phyloP scores from a whole-genome alignment of 495 filamentous ascomycete genomes.

The Hyaloscypha bicolor region DNA sequence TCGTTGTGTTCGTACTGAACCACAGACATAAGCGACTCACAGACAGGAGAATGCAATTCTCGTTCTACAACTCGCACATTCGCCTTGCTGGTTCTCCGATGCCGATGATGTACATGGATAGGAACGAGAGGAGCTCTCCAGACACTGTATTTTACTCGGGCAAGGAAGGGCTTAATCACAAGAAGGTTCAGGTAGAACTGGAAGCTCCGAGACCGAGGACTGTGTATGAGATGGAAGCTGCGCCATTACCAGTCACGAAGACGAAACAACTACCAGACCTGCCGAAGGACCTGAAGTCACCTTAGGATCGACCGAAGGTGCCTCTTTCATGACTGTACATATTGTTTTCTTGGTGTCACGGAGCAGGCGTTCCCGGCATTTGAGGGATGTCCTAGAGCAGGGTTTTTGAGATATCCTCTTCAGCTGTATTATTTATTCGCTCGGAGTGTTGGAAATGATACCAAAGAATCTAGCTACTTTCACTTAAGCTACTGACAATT shows the following conservation, averaged over 20 bases:
- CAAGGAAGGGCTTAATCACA: neutral
- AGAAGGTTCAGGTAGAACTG: neutral
- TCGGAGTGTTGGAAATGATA: neutral
- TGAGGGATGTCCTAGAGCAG: neutral
- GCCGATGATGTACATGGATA: conserved; percentile 17
- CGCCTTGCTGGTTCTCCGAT: conserved; percentile 13
- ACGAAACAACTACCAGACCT: conserved; percentile 4
- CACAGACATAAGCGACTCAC: conserved; percentile 13
- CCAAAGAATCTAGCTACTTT: neutral
- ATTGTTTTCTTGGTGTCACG: neutral
- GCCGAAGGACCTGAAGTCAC: neutral
- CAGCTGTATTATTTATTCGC: neutral
- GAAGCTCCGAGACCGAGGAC: neutral
- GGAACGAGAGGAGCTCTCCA: neutral
- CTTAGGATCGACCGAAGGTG: neutral
- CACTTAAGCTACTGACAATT: neutral
- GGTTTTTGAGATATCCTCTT: neutral
- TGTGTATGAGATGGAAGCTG: conserved; percentile 9
- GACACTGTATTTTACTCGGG: neutral
- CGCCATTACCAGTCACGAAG: neutral
- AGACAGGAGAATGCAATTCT: neutral
- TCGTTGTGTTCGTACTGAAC: conserved; percentile 5
- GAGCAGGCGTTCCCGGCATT: neutral
- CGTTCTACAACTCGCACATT: conserved; percentile 9
- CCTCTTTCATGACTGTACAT: neutral